A percentile compares a stretch with the other conserved stretches of the same genome.
Conservation (phyloP, 2,329 filamentous ascomycete genomes). For the Didymella glomerata region DNA sequence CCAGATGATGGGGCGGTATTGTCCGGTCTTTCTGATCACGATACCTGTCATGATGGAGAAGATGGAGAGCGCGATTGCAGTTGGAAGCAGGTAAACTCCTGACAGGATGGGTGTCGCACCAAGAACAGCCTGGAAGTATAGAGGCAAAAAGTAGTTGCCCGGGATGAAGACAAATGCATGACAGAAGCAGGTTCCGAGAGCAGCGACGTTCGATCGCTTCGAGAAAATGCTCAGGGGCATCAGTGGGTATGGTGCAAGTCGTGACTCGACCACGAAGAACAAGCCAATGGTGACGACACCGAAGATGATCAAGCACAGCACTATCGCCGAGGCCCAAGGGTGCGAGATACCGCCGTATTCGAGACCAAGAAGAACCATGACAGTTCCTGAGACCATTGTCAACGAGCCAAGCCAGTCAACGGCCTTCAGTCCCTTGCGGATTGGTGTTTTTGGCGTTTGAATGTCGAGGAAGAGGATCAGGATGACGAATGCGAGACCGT, state of each 20-base stretch:
- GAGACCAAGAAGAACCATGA: conserved; percentile 87
- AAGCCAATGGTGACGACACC: conserved; percentile 69
- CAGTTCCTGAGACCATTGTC: conserved; percentile 75
- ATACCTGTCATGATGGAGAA: conserved; percentile 66
- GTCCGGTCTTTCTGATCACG: conserved; percentile 57
- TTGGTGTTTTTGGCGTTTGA: conserved; percentile 70
- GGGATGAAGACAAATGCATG: conserved; percentile 83
- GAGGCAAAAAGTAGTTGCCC: conserved; percentile 79
- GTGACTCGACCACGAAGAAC: conserved; percentile 78
- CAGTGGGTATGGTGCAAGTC: conserved; percentile 77
- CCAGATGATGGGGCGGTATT: conserved; percentile 54
- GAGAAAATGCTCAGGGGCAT: conserved; percentile 78
- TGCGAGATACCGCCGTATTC: conserved; percentile 80
- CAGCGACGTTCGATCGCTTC: conserved; percentile 69
- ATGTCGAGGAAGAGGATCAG: conserved; percentile 69
- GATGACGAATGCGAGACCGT: conserved; percentile 66
- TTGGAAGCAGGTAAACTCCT: conserved; percentile 77
- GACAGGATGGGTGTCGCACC: conserved; percentile 73
- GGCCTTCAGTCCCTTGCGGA: conserved; percentile 68
- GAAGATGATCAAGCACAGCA: conserved; percentile 80
- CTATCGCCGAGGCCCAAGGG: conserved; percentile 77
- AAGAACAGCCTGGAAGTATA: conserved; percentile 84
- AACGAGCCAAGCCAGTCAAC: conserved; percentile 73
- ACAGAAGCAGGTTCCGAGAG: conserved; percentile 72
- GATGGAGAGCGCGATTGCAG: conserved; percentile 72